phyloP scores from a whole-genome alignment of 2,329 filamentous ascomycete species.

The Aspergillus nomiae region DNA sequence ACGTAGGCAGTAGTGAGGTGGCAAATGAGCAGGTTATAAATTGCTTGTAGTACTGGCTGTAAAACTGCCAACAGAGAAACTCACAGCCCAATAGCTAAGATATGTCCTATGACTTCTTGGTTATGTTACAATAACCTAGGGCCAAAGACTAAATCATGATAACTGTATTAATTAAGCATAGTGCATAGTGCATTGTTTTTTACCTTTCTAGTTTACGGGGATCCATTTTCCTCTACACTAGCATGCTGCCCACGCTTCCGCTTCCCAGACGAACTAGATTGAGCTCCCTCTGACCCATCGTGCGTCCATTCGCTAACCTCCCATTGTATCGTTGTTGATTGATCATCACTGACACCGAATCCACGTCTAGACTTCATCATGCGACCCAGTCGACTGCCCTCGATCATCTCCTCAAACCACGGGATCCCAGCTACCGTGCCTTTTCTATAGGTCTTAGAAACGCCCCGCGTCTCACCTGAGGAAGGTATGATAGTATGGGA shows the following conservation, averaged over 20 bases:
- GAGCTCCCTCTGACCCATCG: constrained; percentile 38
- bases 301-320: constrained; percentile 75
- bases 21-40: neutral
- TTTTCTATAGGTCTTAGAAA: constrained; percentile 39
- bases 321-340: constrained; percentile 72
- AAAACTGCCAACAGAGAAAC: neutral
- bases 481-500: constrained; percentile 26
- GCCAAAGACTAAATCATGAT: neutral
- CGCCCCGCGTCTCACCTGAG: constrained; percentile 15
- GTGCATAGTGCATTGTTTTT: neutral
- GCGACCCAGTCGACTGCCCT: constrained; percentile 71
- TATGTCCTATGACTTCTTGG: neutral
- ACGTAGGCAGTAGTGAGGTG: neutral
- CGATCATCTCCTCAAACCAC: constrained; percentile 83
- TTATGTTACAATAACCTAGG: neutral
- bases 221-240: constrained; percentile 4
- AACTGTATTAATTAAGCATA: neutral
- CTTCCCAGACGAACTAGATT: constrained; percentile 31
- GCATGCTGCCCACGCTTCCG: constrained; percentile 32
- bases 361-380: constrained; percentile 63
- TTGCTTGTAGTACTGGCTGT: neutral
- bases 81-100: neutral
- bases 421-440: constrained; percentile 62
- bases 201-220: neutral
- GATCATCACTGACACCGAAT: constrained; percentile 63